Base-by-base conservation (phyloP, 371 early-diverging fungal species). In the Mortierella sp. region DNA sequence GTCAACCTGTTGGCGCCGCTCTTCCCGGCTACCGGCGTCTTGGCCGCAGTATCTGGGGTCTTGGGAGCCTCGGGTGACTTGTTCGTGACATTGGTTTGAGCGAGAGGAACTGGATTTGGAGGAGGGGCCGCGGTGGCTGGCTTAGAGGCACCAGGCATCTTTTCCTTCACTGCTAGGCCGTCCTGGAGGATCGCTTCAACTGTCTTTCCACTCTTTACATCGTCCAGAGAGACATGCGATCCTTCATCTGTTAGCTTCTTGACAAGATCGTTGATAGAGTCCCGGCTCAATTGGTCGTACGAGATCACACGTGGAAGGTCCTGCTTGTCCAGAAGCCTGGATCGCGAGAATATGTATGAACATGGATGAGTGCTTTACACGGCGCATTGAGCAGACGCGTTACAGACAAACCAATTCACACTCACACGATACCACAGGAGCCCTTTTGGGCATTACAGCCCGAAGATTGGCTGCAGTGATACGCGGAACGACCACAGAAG, bases 401-500 rank as follows among this genome's bases (percentile, higher is more conserved):
- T n/a, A n/a, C n/a, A n/a, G n/a, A n/a, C n/a, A n/a, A n/a, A 14
- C 44, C 44, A 37, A n/a, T 9, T 10, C 19, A 4, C 6, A 29
- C 72, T 54, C 61, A 72, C 72, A 74, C 68, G 31, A 67, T 56
- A 24, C 74, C 74, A 12, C 74, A 74, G 21, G 59, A 46, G n/a
- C 74, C 68, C 28, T 67, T 73, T 22, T 29, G 57, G 0, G 53
- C 22, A 29, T 74, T 60, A 49, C 74, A 74, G 29, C 74, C 68
- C 9, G 37, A 51, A 3, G 67, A 49, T 19, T 59, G 28, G 29
- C 64, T 60, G 53, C 74, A 74, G 29, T 74, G 67, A n/a, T 55
- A 25, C 2, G 60, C 7, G 12, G 74, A 47, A 14, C 74, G 68
- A 21, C 74, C 68, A 21, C 74, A 74, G 58, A 64, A 65, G 22